Conservation (phyloP, 768 basidiomycete genomes). For the Tylopilus cervinicoccineus region DNA sequence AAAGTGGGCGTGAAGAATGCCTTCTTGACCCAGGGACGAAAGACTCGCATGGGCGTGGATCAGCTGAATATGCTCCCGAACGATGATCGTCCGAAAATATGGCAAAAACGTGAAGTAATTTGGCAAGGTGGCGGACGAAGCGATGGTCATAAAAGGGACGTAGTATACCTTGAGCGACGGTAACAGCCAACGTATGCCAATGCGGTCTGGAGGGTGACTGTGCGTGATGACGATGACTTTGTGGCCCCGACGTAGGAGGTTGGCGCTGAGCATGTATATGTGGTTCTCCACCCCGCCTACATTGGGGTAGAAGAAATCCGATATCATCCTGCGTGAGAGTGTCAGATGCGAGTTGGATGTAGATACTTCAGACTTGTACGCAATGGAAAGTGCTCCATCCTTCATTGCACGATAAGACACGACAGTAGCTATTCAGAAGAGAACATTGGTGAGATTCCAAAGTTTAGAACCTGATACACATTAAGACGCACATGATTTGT, state of each 20-base stretch:
- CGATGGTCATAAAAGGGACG: conserved; percentile 84
- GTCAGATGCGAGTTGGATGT: not conserved
- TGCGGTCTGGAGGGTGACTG: conserved; percentile 78
- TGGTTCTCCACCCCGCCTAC: conserved; percentile 97
- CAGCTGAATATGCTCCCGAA: conserved; percentile 81
- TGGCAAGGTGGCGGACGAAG: conserved; percentile 90
- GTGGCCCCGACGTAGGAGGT: conserved; percentile 79
- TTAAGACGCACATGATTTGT: not conserved
- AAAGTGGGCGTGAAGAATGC: conserved; percentile 81
- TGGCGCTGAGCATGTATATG: conserved; percentile 87
- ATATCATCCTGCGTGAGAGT: conserved; percentile 70
- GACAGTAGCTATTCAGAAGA: not conserved
- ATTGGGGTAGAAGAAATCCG: conserved; percentile 93
- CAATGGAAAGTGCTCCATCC: conserved; percentile 27
- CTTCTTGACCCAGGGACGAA: conserved; percentile 89
- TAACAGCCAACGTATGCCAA: conserved; percentile 85
- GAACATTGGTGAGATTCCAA: not conserved
- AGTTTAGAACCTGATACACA: not conserved
- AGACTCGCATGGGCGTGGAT: conserved; percentile 92
- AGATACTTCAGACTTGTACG: conserved; percentile 15
- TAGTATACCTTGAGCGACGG: conserved; percentile 92
- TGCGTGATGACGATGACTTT: conserved; percentile 96
- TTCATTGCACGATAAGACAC: conserved; percentile 17
- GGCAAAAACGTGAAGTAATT: conserved; percentile 92
- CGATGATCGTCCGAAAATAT: conserved; percentile 82